These are phyloP conservation scores for Saccharomycopsis malanga DNA, from an alignment of 805 yeast species.

Conservation along the genomic window DNA sequence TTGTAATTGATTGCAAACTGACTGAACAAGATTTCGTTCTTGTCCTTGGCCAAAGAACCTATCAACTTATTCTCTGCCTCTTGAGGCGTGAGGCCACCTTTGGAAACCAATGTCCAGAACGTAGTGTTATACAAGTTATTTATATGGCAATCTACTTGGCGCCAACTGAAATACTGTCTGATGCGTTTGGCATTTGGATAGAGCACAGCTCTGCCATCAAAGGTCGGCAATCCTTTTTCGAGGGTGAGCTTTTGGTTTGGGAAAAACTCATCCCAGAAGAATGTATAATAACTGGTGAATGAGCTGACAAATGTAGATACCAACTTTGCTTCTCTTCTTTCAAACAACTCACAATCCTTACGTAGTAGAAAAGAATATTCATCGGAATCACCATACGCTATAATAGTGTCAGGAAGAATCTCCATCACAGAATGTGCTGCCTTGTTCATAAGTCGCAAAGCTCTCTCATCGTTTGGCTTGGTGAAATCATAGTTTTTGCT, in stretches of 20 bases:
- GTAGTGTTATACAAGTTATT: slow-evolving; percentile 90
- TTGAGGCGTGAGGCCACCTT: slow-evolving; percentile 62
- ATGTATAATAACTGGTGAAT: slow-evolving; percentile 69
- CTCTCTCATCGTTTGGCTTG: slow-evolving; percentile 82
- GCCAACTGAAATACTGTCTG: slow-evolving; percentile 85
- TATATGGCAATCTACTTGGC: slow-evolving; percentile 95
- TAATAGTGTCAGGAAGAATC: slow-evolving; percentile 59
- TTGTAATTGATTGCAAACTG: slow-evolving; percentile 84
- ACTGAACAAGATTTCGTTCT: slow-evolving; percentile 77
- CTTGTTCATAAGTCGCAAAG: slow-evolving; percentile 71
- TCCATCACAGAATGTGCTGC: slow-evolving; percentile 64
- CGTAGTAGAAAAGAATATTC: slow-evolving; percentile 81
- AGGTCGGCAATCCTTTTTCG: slow-evolving; percentile 60
- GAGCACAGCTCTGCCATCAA: slow-evolving; percentile 84
- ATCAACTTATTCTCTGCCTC: slow-evolving; percentile 73
- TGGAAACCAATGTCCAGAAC: slow-evolving; percentile 77
- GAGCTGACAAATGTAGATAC: slow-evolving; percentile 76
- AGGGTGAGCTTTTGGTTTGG: slow-evolving; percentile 31
- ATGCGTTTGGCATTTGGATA: slow-evolving; percentile 62
- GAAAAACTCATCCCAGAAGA: slow-evolving; percentile 57
- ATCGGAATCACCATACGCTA: slow-evolving; percentile 94
- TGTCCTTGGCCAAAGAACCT: slow-evolving; percentile 78
- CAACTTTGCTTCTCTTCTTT: slow-evolving; percentile 73
- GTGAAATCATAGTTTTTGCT: slow-evolving; percentile 64
- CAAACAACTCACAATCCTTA: slow-evolving; percentile 60